Percentiles rank a stretch among this genome's conserved stretches.
These are phyloP conservation scores for Canna indica DNA, from an alignment of 176 grass and related monocot species.

Conservation along the genomic window DNA sequence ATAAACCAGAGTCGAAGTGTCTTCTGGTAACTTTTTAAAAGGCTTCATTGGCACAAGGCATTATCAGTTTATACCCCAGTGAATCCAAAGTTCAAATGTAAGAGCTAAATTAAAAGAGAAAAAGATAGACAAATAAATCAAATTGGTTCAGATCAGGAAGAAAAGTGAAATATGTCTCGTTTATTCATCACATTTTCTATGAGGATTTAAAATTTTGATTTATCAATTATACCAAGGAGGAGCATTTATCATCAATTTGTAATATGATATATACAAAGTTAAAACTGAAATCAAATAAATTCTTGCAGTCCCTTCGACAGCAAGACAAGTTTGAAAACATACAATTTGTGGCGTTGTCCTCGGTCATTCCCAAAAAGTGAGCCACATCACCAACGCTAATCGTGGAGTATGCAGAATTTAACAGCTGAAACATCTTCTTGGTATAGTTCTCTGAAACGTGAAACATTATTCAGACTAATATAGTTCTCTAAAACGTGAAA, in stretches of 20 bases:
- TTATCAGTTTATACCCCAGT: neutral
- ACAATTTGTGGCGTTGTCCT: conserved; percentile 76
- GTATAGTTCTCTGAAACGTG: conserved; percentile 72
- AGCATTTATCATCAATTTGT: neutral
- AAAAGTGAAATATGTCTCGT: neutral
- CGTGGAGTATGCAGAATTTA: conserved; percentile 83
- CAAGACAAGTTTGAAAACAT: conserved; percentile 16
- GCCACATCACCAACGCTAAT: conserved; percentile 56
- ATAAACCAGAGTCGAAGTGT: neutral
- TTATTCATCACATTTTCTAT: neutral
- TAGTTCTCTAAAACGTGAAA: too few relatives aligned
- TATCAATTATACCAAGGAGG: neutral
- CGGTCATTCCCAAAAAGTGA: conserved; percentile 83
- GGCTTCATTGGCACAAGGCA: neutral
- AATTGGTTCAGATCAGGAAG: too few relatives aligned
- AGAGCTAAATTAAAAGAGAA: too few relatives aligned
- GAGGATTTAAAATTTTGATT: neutral
- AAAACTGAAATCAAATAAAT: neutral
- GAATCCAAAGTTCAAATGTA: neutral
- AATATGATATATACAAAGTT: neutral
- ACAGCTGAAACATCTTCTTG: conserved; percentile 81
- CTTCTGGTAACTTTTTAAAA: neutral
- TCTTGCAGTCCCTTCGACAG: neutral
- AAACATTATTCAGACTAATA: neutral
- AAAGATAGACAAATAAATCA: too few relatives aligned